Conservation (phyloP, 345 rosid species). For the Luvunga scandens region DNA sequence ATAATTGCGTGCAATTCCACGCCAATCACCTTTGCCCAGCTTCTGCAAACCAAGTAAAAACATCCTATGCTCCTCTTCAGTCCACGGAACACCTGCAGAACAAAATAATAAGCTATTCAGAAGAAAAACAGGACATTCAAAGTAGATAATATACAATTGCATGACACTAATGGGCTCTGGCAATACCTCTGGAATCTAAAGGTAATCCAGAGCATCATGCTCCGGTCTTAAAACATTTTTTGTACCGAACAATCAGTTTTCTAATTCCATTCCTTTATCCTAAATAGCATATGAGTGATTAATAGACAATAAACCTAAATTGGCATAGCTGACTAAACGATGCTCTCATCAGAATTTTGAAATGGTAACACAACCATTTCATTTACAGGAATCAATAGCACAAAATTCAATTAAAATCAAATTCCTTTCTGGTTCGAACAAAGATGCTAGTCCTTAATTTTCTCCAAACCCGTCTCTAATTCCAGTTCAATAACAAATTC, state of each 20-base stretch:
- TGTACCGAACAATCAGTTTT: background rate
- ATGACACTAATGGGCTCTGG: background rate
- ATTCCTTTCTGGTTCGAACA: background rate
- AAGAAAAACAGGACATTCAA: background rate
- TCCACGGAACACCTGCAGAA: slow-evolving; percentile 89
- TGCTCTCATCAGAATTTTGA: background rate
- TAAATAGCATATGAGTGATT: background rate
- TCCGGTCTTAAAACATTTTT: no score
- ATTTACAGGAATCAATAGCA: background rate
- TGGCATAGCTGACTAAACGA: background rate
- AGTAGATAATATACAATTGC: background rate
- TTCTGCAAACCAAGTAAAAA: slow-evolving; percentile 89
- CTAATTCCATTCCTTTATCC: background rate
- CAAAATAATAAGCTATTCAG: slow-evolving; percentile 5
- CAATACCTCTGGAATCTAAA: background rate
- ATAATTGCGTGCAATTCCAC: slow-evolving; percentile 91
- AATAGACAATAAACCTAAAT: background rate
- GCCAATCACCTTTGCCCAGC: slow-evolving; percentile 99
- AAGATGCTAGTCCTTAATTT: background rate
- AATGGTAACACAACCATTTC: background rate
- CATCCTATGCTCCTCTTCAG: slow-evolving; percentile 97
- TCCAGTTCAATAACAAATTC: background rate
- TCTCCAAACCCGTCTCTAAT: background rate
- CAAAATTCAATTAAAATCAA: background rate
- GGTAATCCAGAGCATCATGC: background rate